Conservation (phyloP, 306 rosid species). For the Psophocarpus tetragonolobus region DNA sequence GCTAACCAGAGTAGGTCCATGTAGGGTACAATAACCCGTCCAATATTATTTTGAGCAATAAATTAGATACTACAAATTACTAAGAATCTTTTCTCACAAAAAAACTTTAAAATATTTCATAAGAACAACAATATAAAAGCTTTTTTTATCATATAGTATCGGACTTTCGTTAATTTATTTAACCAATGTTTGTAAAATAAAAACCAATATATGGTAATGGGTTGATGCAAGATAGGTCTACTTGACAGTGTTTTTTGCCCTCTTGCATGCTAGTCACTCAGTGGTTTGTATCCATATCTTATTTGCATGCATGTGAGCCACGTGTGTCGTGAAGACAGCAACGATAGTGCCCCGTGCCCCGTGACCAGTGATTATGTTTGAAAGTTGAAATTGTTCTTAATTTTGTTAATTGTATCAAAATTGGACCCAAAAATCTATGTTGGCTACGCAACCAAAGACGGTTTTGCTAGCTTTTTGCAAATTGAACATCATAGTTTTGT, state of each 20-base stretch:
- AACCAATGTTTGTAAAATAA: too few relatives aligned
- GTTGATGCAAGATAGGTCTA: not conserved
- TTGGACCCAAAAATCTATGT: not conserved
- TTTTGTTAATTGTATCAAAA: not conserved
- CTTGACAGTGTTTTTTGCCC: not conserved
- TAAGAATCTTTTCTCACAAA: not conserved
- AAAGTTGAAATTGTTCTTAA: not conserved
- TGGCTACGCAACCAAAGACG: constrained; percentile 6
- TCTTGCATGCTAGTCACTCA: not conserved
- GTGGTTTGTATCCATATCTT: not conserved
- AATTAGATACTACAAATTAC: not conserved
- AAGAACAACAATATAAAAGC: not conserved
- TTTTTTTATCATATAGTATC: too few relatives aligned
- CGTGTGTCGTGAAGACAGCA: constrained; percentile 18
- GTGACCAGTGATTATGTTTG: constrained; percentile 31
- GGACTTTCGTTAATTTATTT: too few relatives aligned
- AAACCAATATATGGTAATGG: too few relatives aligned
- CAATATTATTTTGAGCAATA: too few relatives aligned
- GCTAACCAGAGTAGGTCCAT: too few relatives aligned
- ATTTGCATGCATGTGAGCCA: constrained; percentile 57
- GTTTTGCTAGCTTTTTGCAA: not conserved
- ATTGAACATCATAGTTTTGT: not conserved
- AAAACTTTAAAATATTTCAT: not conserved
- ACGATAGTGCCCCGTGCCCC: constrained; percentile 34
- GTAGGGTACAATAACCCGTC: too few relatives aligned